Conservation (phyloP, 83 land plant species). For the Diphasiastrum complanatum region DNA sequence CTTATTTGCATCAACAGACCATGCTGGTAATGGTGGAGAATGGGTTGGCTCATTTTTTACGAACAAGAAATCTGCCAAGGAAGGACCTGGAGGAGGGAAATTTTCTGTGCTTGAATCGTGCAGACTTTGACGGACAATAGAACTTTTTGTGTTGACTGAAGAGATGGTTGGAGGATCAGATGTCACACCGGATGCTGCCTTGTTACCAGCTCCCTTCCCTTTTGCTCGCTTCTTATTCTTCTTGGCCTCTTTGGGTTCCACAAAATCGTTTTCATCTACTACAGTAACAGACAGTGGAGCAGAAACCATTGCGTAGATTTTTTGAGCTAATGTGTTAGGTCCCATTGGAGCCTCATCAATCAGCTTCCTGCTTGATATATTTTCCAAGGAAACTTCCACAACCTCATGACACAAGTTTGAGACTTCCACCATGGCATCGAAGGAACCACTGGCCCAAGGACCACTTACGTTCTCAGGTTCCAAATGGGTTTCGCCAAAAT, state of each 20-base stretch:
- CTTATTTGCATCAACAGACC: constrained; percentile 27
- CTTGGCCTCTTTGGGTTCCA: constrained; percentile 40
- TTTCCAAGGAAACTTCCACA: too few species aligned
- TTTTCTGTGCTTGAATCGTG: constrained; percentile 10
- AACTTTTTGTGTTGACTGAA: background rate
- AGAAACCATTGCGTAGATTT: background rate
- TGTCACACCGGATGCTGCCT: constrained; percentile 4
- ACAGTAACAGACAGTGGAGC: background rate
- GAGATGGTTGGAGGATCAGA: background rate
- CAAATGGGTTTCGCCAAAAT: too few species aligned
- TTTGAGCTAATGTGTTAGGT: background rate
- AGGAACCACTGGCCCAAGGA: background rate
- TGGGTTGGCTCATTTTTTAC: constrained; percentile 14
- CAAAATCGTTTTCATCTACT: constrained; percentile 27
- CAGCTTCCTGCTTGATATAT: too few species aligned
- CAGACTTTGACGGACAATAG: background rate
- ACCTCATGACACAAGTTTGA: too few species aligned
- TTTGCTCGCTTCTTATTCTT: constrained; percentile 36
- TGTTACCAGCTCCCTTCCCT: constrained; percentile 17
- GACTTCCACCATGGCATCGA: too few species aligned
- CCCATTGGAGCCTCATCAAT: too few species aligned
- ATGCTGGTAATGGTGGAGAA: constrained; percentile 36
- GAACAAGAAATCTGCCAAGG: constrained; percentile 21
- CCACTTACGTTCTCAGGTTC: background rate
- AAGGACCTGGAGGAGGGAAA: constrained; percentile 25